Conservation (phyloP, 129 eudicot species). For the Scalesia atractyloides region DNA sequence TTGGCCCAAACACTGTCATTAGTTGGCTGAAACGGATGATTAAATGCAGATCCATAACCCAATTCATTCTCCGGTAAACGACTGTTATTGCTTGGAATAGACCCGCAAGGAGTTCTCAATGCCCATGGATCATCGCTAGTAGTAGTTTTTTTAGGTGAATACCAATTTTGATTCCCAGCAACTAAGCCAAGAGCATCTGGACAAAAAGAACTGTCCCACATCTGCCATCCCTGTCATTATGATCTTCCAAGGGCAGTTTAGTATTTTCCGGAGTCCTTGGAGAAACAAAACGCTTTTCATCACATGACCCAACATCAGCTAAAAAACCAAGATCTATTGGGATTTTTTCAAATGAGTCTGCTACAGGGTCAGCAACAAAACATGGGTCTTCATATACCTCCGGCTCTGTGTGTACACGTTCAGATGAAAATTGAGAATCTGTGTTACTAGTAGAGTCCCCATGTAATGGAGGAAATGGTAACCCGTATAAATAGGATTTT, state of each 20-base stretch:
- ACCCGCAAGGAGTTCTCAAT: slow-evolving; percentile 43
- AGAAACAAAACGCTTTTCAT: neutral
- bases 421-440: slow-evolving; percentile 44
- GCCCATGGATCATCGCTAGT: slow-evolving; percentile 59
- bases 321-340: slow-evolving; percentile 73
- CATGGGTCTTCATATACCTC: slow-evolving; percentile 93
- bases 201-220: slow-evolving; percentile 78
- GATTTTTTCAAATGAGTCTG: slow-evolving; percentile 83
- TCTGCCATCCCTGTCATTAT: slow-evolving; percentile 71
- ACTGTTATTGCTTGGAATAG: slow-evolving; percentile 34
- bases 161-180: slow-evolving; percentile 67
- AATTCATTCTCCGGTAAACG: slow-evolving; percentile 42
- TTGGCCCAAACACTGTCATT: slow-evolving; percentile 65
- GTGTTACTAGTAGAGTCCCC: slow-evolving; percentile 39
- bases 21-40: slow-evolving; percentile 51
- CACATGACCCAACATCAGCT: slow-evolving; percentile 36
- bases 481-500: slow-evolving; percentile 65
- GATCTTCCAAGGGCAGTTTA: slow-evolving; percentile 29
- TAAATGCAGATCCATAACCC: slow-evolving; percentile 53
- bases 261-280: slow-evolving; percentile 47
- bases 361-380: slow-evolving; percentile 91
- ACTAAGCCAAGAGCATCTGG: slow-evolving; percentile 63
- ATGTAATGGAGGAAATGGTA: slow-evolving; percentile 44
- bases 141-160: slow-evolving; percentile 54
- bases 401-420: slow-evolving; percentile 62